These are phyloP conservation scores for Coniferiporia sulphurascens DNA, from an alignment of 1,284 basidiomycete genomes.

Conservation along the genomic window DNA sequence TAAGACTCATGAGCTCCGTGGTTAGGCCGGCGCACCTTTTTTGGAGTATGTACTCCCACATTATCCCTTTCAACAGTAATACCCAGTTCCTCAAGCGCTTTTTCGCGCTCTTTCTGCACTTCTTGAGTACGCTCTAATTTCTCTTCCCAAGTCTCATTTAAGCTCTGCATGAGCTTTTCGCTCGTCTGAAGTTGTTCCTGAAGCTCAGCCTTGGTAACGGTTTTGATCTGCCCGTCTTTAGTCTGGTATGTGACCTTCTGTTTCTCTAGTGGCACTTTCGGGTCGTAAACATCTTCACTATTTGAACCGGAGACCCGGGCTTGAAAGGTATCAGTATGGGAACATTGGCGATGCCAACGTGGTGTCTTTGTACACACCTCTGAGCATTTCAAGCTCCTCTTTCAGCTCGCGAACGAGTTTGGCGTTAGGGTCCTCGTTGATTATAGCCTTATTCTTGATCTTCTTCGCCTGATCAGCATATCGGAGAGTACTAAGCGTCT, in stretches of 20 bases:
- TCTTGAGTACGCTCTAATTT: conserved; percentile 91
- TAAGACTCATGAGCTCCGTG: neutral
- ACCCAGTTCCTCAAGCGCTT: conserved; percentile 94
- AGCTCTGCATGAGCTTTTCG: conserved; percentile 94
- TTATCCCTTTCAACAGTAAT: conserved; percentile 96
- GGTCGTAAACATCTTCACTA: conserved; percentile 80
- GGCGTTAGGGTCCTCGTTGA: conserved; percentile 99
- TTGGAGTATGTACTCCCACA: conserved; percentile 98
- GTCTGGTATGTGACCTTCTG: conserved; percentile 95
- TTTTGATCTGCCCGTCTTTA: conserved; percentile 91
- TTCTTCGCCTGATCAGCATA: conserved; percentile 99
- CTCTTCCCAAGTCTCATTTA: conserved; percentile 98
- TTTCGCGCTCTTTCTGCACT: conserved; percentile 94
- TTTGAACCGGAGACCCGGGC: conserved; percentile 64
- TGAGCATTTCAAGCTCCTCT: conserved; percentile 89
- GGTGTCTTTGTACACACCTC: conserved; percentile 46
- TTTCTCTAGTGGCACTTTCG: conserved; percentile 85
- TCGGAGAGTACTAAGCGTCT: conserved; percentile 90
- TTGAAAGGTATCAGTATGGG: conserved; percentile 28
- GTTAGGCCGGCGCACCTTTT: conserved; percentile 53
- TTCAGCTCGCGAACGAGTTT: conserved; percentile 97
- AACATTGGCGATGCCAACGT: conserved; percentile 2
- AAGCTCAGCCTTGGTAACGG: conserved; percentile 93
- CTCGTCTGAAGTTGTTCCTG: conserved; percentile 96
- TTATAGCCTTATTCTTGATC: conserved; percentile 99